Conservation (phyloP, 2,329 filamentous ascomycete species). For the Blastomyces percursus region DNA sequence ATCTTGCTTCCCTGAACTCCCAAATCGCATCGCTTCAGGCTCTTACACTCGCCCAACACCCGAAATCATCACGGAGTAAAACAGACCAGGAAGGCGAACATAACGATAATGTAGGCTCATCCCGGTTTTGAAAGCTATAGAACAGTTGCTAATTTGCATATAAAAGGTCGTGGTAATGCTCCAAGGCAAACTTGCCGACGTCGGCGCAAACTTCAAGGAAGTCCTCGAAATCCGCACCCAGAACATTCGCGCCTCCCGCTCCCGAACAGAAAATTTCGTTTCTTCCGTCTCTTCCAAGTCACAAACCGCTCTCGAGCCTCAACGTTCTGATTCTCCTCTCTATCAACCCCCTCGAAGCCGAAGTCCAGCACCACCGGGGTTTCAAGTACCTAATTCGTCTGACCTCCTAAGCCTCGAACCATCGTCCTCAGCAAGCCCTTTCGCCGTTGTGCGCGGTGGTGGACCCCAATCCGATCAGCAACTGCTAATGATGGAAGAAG, state of each 20-base stretch:
- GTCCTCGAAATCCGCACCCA: constrained; percentile 92
- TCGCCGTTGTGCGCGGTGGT: constrained; percentile 22
- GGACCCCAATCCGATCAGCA: constrained; percentile 66
- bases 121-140: neutral
- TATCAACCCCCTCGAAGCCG: constrained; percentile 68
- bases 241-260: constrained; percentile 90
- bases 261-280: constrained; percentile 92
- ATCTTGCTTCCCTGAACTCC: constrained; percentile 72
- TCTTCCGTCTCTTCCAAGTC: constrained; percentile 73
- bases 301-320: constrained; percentile 50
- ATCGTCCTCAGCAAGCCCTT: constrained; percentile 36
- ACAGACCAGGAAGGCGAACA: constrained; percentile 80
- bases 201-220: constrained; percentile 93
- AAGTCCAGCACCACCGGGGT: constrained; percentile 47
- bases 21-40: constrained; percentile 76
- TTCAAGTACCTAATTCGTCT: constrained; percentile 36
- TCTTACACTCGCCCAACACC: constrained; percentile 66
- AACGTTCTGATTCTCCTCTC: constrained; percentile 70
- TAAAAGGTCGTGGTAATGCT: constrained; percentile 63
- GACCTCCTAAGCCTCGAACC: constrained; percentile 80
- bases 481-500: constrained; percentile 86
- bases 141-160: constrained; percentile 11
- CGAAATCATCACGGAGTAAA: constrained; percentile 40
- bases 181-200: constrained; percentile 83
- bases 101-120: constrained; percentile 66